These are phyloP conservation scores for Nepenthes mirabilis DNA, from an alignment of 148 eudicot genomes.

Conservation along the genomic window DNA sequence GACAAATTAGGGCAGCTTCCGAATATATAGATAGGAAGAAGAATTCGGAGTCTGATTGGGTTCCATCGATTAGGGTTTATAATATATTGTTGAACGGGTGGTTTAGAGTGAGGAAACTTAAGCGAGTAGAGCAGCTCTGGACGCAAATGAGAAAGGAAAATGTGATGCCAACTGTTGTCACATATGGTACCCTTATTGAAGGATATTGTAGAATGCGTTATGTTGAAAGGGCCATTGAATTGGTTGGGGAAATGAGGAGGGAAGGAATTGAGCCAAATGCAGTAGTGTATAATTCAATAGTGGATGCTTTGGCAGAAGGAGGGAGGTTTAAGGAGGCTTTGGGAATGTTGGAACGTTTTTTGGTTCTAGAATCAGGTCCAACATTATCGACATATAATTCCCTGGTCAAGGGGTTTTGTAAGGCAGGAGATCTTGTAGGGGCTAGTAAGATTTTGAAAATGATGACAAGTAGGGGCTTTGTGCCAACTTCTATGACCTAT, in stretches of 20 bases:
- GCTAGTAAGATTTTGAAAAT: constrained; percentile 58
- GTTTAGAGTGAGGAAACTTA: constrained; percentile 36
- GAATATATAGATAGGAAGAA: constrained; percentile 29
- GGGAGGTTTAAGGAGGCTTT: constrained; percentile 66
- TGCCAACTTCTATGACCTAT: constrained; percentile 56
- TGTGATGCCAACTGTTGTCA: constrained; percentile 37
- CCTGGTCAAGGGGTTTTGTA: constrained; percentile 68
- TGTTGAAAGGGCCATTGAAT: constrained; percentile 45
- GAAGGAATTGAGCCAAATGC: constrained; percentile 41
- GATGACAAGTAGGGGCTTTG: constrained; percentile 51
- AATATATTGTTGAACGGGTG: constrained; percentile 57
- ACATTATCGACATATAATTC: constrained; percentile 55
- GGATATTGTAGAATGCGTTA: constrained; percentile 52
- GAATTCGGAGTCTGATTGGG: constrained; percentile 28
- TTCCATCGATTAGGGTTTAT: constrained; percentile 38
- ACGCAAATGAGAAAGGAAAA: constrained; percentile 34
- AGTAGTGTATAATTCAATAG: constrained; percentile 43
- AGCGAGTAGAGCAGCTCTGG: constrained; percentile 36
- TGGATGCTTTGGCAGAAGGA: constrained; percentile 52
- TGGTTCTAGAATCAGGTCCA: constrained; percentile 57
- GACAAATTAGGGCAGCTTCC: constrained; percentile 47
- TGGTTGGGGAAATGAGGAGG: constrained; percentile 53
- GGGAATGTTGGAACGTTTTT: constrained; percentile 57
- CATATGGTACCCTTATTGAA: constrained; percentile 54
- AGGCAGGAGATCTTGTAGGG: constrained; percentile 57